Evolutionary conservation across 2,329 filamentous ascomycete genomes (phyloP).

Genomic region (Ophiostoma pallidulum): DNA sequence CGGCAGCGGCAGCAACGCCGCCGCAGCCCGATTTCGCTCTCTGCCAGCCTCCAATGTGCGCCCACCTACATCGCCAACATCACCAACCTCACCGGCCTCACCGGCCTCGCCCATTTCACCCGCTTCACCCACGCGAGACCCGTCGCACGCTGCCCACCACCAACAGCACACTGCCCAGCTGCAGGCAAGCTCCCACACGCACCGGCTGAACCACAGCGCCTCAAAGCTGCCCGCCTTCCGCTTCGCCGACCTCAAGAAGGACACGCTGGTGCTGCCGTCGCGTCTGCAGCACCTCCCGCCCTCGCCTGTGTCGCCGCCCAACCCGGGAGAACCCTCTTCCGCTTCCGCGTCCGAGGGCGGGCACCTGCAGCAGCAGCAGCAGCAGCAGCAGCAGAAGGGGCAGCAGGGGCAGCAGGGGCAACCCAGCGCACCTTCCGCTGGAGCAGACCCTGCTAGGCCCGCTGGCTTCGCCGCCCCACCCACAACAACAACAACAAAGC

Average conservation of each 20-base stretch:
- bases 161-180: background rate
- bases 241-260: conserved; percentile 38
- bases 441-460: conserved; percentile 4
- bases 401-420: too few species aligned
- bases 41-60: too few species aligned
- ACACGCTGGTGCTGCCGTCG: conserved; percentile 25
- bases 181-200: conserved; percentile 29
- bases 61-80: background rate
- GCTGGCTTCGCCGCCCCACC: conserved; percentile 2
- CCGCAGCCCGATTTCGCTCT: too few species aligned
- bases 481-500: background rate
- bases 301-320: conserved; percentile 30
- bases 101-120: background rate
- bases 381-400: background rate
- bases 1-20: too few species aligned
- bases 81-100: background rate
- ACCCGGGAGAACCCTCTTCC: conserved; percentile 15
- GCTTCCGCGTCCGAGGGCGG: conserved; percentile 19
- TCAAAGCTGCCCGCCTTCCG: conserved; percentile 48
- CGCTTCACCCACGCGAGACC: background rate
- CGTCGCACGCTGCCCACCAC: background rate
- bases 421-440: conserved; percentile 8
- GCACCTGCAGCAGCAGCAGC: background rate
- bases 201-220: conserved; percentile 44
- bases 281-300: conserved; percentile 30